phyloP scores from a whole-genome alignment of 2,329 filamentous ascomycete genomes.

The Pseudogymnoascus verrucosus region DNA sequence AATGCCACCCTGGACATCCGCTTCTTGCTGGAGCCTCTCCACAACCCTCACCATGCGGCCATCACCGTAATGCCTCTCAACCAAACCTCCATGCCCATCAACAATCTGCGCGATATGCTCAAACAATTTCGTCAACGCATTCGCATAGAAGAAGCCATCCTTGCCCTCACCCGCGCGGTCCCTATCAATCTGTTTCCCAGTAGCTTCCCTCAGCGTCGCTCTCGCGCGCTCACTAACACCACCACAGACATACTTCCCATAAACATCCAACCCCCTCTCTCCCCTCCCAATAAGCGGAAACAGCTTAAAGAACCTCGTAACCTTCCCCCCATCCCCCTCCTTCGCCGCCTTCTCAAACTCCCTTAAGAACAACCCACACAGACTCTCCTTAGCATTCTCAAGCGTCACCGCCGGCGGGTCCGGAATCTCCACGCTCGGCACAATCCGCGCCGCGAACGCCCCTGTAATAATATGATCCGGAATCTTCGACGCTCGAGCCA shows the following conservation, averaged over 20 bases:
- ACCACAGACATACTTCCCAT: conserved; percentile 91
- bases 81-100: conserved; percentile 80
- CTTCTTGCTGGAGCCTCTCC: conserved; percentile 85
- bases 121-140: conserved; percentile 82
- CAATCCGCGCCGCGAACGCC: conserved; percentile 81
- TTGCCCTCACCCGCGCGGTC: conserved; percentile 39
- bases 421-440: conserved; percentile 91
- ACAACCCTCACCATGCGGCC: conserved; percentile 95
- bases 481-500: conserved; percentile 73
- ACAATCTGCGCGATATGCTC: conserved; percentile 97
- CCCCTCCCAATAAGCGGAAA: conserved; percentile 89
- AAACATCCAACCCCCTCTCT: conserved; percentile 86
- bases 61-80: conserved; percentile 86
- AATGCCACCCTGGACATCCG: conserved; percentile 92
- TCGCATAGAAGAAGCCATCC: conserved; percentile 87
- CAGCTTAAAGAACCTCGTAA: conserved; percentile 95
- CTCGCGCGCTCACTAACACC: conserved; percentile 82
- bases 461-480: conserved; percentile 74
- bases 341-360: conserved; percentile 90
- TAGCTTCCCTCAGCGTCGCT: conserved; percentile 64
- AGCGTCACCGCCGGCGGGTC: conserved; percentile 84
- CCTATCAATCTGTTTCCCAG: conserved; percentile 36
- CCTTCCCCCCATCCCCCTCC: conserved; percentile 78
- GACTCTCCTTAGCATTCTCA: conserved; percentile 75
- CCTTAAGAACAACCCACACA: conserved; percentile 82